Evolutionary conservation across 306 rosid genomes (phyloP), one percentile per base, ranked within the genome.

Genomic region (Cicer arietinum): DNA sequence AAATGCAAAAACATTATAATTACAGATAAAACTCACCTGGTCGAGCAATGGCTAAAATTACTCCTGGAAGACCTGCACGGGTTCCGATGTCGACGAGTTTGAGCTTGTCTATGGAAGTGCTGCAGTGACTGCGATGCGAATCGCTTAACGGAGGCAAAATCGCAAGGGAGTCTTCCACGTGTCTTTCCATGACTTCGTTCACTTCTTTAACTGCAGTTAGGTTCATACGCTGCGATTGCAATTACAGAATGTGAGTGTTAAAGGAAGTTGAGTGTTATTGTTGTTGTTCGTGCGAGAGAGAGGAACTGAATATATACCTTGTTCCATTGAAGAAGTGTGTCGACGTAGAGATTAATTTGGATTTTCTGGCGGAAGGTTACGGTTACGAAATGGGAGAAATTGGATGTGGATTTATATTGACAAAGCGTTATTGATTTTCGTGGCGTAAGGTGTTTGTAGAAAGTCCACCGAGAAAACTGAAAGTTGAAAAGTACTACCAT

Each of bases 271-370:
- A 2, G 44, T 35, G 37, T 18, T 58, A 58, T 2, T 22, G 39
- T 4, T 61, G 62, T 46, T 14, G 14, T 8, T 18, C 3, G 6
- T 9, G 46, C 6, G 62, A 35, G 53, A 0, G 51, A 11, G 67
- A 59, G 51, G 56, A 18, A 45, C 7, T n/a, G 71, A 52, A 35
- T 35, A 2, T 12, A 3, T 62, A 85, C 98, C 95, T 82, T 82
- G 89, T 94, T 94, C 98, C 98, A 94, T 71, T 90, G 86, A 63
- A 94, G 98, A 76, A 94, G 97, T 80, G 87, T 73, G 70, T 90
- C 88, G 53, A 90, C 95, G 77, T 87, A 91, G 71, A 87, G 92
- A 83, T 82, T 82, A 69, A 94, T 56, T 79, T 94, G 97, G 76
- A 79, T 77, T 22, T 86, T 86, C 75, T 92, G 97, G 71, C 74